Percentiles rank a stretch among this genome's conserved stretches.
Conservation (phyloP, 1,284 basidiomycete species). For the Trametes hirsuta region DNA sequence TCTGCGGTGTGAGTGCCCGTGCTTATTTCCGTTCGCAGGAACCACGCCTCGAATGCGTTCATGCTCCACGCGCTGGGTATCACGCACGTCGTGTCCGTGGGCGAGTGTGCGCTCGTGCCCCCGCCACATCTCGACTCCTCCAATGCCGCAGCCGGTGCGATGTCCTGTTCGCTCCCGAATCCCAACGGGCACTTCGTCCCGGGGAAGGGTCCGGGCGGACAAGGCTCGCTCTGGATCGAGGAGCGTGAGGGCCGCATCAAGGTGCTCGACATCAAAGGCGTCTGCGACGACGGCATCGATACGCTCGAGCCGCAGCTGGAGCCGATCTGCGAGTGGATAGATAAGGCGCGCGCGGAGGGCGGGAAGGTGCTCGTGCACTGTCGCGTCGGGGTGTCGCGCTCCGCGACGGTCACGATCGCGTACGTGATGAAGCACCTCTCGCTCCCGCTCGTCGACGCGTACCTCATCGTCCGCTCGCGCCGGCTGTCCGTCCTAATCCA, state of each 20-base stretch:
- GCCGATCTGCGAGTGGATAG: slow-evolving; percentile 92
- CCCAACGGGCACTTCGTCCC: slow-evolving; percentile 44
- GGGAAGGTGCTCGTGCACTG: slow-evolving; percentile 96
- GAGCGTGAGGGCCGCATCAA: slow-evolving; percentile 86
- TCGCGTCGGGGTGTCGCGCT: slow-evolving; percentile 91
- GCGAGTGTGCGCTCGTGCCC: slow-evolving; percentile 87
- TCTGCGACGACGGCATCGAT: slow-evolving; percentile 96
- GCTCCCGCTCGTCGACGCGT: slow-evolving; percentile 89
- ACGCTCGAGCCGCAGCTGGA: slow-evolving; percentile 88
- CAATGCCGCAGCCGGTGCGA: slow-evolving; percentile 4
- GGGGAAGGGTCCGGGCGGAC: slow-evolving; percentile 51
- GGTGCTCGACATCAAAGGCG: slow-evolving; percentile 87
- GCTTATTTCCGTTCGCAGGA: slow-evolving; percentile 48
- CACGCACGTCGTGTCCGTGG: slow-evolving; percentile 96
- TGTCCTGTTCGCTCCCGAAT: slow-evolving; percentile 30
- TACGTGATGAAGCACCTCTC: slow-evolving; percentile 96
- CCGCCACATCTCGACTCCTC: slow-evolving; percentile 45
- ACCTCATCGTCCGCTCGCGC: slow-evolving; percentile 86
- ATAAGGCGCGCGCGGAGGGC: slow-evolving; percentile 78
- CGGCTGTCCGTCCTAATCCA: slow-evolving; percentile 88
- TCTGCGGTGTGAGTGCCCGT: slow-evolving; percentile 1
- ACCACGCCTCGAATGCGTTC: slow-evolving; percentile 92
- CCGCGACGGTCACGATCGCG: slow-evolving; percentile 95
- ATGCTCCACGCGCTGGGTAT: slow-evolving; percentile 98
- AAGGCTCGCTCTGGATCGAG: slow-evolving; percentile 85